Percentiles rank a stretch among this genome's conserved stretches.
phyloP scores from a whole-genome alignment of 805 yeast genomes.

The Millerozyma acaciae region DNA sequence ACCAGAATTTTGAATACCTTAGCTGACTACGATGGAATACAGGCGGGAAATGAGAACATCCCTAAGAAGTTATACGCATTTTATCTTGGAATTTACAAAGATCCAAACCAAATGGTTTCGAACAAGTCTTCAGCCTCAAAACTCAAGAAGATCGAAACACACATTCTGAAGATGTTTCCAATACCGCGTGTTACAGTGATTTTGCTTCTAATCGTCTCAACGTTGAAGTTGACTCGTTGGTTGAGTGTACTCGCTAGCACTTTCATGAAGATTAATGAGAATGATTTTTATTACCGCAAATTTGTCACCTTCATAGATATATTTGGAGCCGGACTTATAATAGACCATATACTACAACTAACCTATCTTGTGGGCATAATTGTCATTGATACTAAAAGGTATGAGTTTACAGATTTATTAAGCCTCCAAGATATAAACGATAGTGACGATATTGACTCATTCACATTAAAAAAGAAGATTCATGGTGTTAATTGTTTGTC shows the following conservation, averaged over 20 bases:
- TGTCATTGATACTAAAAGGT: constrained; percentile 61
- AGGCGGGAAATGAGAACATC: constrained; percentile 13
- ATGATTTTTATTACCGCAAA: no score
- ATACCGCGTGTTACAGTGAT: not conserved
- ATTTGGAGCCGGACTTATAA: constrained; percentile 42
- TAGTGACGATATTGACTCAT: not conserved
- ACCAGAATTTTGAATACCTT: constrained; percentile 25
- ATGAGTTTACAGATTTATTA: constrained; percentile 56
- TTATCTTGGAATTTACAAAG: constrained; percentile 20
- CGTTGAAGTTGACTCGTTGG: not conserved
- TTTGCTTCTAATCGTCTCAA: not conserved
- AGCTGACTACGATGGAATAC: constrained; percentile 20
- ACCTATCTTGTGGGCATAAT: constrained; percentile 64
- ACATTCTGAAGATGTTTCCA: not conserved
- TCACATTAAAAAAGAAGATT: constrained; percentile 9
- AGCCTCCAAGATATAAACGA: constrained; percentile 1
- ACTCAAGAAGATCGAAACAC: not conserved
- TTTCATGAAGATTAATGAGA: no score
- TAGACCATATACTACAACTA: constrained; percentile 59
- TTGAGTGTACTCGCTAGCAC: not conserved
- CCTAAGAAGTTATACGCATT: constrained; percentile 25
- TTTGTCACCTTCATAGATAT: constrained; percentile 8
- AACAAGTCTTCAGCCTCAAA: not conserved
- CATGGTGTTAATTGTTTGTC: constrained; percentile 29
- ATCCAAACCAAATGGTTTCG: not conserved